phyloP scores from a whole-genome alignment of 2,329 filamentous ascomycete species.

The Penicillium frequentans region DNA sequence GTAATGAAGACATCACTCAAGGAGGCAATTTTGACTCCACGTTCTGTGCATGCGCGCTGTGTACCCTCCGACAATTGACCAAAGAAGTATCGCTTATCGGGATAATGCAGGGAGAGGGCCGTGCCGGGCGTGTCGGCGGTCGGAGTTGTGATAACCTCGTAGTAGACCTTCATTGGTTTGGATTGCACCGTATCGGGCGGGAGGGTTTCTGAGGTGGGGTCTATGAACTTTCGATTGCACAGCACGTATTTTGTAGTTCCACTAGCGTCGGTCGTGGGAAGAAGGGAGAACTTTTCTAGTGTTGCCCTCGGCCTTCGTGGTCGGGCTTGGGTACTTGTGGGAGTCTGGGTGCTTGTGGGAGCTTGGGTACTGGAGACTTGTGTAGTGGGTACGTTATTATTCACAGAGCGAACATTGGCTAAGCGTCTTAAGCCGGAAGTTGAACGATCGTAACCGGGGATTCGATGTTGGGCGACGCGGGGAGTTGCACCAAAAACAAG shows the following conservation, averaged over 20 bases:
- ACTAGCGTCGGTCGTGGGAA: constrained; percentile 4
- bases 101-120: constrained; percentile 73
- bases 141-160: constrained; percentile 77
- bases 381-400: neutral
- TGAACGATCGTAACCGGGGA: neutral
- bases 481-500: neutral
- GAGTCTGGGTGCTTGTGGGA: neutral
- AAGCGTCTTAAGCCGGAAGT: neutral
- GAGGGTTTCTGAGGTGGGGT: constrained; percentile 11
- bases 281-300: constrained; percentile 2
- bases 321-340: neutral
- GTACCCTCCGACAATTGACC: constrained; percentile 81
- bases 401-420: neutral
- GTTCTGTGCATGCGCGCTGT: constrained; percentile 72
- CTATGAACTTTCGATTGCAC: constrained; percentile 18
- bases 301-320: neutral
- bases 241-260: constrained; percentile 20
- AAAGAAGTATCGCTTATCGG: constrained; percentile 79
- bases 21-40: constrained; percentile 64
- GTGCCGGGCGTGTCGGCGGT: constrained; percentile 87
- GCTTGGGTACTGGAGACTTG: neutral
- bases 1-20: constrained; percentile 79
- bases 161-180: constrained; percentile 66
- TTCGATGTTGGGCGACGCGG: neutral
- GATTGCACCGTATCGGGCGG: constrained; percentile 3